Evolutionary conservation across 805 yeast species (phyloP), one percentile per base, ranked within the genome.

Genomic region (Metschnikowia colocasiae): DNA sequence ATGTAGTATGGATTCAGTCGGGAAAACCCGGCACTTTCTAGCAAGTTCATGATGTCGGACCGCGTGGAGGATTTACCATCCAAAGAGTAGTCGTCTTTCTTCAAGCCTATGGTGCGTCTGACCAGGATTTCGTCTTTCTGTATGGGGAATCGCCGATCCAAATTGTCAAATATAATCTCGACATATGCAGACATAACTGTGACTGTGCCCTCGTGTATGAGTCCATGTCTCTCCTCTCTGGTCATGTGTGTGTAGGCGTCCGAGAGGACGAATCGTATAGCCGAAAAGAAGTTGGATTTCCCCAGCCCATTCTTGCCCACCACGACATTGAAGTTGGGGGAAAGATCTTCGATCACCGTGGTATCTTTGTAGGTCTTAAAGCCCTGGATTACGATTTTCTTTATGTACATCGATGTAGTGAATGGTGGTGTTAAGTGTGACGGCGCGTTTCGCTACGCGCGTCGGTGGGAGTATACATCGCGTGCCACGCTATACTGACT

Each of bases 301-400:
- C 99, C 99, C 7, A 96, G 87, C n/a, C 97, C 97, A 66, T 91
- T 91, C 43, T 96, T 71, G 2, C 97, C 97, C 27, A 91, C 73
- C 7, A 63, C 89, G 18, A 92, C 95, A 67, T 92, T 92, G 60
- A 84, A 85, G 46, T 81, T 80, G 0, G 95, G 92, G 1, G 95
- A 85, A 27, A 94, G 71, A 13, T 80, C 73, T 35, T 86, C 94
- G 10, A 91, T 79, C 3, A 81, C 76, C 0, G 96, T 87, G 34
- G 88, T 82, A 58, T 87, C 85, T 66, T 86, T 85, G 63, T 90
- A 92, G 52, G 98, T 90, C 67, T 89, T 90, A 73, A 92, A 92
- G 30, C 98, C 98, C 62, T 89, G 95, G 46, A 92, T 86, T 9
- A 80, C 76, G 38, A 92, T 87, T 62, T 74, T 61, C 51, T 69